Evolutionary conservation across 2,329 filamentous ascomycete genomes (phyloP).

Genomic region (Botrytis sinoallii): DNA sequence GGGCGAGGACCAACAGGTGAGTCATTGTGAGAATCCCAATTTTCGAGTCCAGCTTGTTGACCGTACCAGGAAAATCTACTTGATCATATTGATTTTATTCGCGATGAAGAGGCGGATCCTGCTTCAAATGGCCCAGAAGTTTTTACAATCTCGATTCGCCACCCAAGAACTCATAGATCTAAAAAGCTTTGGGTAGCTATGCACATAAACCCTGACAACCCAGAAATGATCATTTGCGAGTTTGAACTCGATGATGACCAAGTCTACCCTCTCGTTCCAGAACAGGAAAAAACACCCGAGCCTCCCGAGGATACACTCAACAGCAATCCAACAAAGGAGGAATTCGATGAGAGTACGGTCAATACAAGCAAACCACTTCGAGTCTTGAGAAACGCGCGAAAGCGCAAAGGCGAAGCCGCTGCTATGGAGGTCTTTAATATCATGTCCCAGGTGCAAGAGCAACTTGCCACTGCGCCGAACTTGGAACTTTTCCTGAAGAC

Average conservation of each 20-base stretch:
- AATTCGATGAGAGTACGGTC: constrained; percentile 72
- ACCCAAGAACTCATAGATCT: constrained; percentile 41
- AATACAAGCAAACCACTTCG: constrained; percentile 74
- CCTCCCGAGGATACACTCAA: constrained; percentile 70
- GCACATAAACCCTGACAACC: constrained; percentile 67
- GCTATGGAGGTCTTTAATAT: constrained; percentile 91
- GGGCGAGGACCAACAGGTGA: constrained; percentile 18
- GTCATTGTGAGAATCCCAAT: not conserved
- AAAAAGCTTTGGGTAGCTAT: constrained; percentile 85
- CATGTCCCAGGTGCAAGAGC: constrained; percentile 87
- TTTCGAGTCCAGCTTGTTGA: not conserved
- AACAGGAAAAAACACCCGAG: constrained; percentile 57
- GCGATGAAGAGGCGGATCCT: constrained; percentile 76
- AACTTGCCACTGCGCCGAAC: constrained; percentile 68
- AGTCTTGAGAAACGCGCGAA: constrained; percentile 70
- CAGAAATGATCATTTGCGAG: constrained; percentile 76
- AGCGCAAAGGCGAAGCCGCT: constrained; percentile 60
- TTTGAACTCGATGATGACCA: constrained; percentile 82
- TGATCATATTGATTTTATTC: constrained; percentile 84
- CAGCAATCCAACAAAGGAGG: constrained; percentile 69
- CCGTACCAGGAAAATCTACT: constrained; percentile 71
- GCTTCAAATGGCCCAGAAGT: constrained; percentile 77
- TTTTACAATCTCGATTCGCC: constrained; percentile 71
- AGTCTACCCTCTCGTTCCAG: constrained; percentile 63
- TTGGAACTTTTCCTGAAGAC: constrained; percentile 76